A percentile compares a stretch with the other conserved stretches of the same genome.
Conservation (phyloP, 2,329 filamentous ascomycete species). For the Talaromyces sp. region DNA sequence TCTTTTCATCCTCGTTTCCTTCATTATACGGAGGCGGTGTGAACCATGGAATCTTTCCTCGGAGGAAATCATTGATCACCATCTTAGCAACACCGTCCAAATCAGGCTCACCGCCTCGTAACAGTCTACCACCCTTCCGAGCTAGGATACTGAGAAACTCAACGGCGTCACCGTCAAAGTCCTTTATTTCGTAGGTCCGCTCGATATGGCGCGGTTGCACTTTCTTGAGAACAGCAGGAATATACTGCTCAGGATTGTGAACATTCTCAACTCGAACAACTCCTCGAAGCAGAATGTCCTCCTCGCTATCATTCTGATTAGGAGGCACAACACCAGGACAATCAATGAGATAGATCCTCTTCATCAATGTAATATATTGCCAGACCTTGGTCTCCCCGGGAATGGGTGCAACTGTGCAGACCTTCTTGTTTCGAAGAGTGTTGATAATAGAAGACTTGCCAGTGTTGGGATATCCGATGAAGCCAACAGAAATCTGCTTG, state of each 20-base stretch:
- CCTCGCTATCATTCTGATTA: conserved; percentile 74
- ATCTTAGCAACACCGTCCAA: conserved; percentile 94
- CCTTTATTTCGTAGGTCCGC: conserved; percentile 75
- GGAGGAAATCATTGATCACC: conserved; percentile 92
- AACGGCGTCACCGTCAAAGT: conserved; percentile 65
- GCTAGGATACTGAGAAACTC: conserved; percentile 86
- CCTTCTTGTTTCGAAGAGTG: conserved; percentile 88
- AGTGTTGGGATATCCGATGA: conserved; percentile 87
- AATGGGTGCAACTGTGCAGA: conserved; percentile 89
- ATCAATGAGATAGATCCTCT: conserved; percentile 90
- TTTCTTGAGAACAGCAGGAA: conserved; percentile 72
- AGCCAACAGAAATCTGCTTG: conserved; percentile 90
- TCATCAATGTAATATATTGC: conserved; percentile 97
- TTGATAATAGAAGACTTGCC: conserved; percentile 98
- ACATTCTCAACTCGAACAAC: conserved; percentile 95
- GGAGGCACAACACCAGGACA: conserved; percentile 96
- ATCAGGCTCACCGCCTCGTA: conserved; percentile 93
- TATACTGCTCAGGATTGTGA: conserved; percentile 93
- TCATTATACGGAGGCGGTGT: conserved; percentile 67
- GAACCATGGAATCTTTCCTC: conserved; percentile 96
- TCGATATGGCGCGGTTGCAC: conserved; percentile 87
- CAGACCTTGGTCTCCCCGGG: conserved; percentile 97
- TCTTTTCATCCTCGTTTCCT: conserved; percentile 49
- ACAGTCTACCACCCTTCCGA: conserved; percentile 76
- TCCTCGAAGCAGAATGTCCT: conserved; percentile 84